Percentiles rank a stretch among this genome's conserved stretches.
These are phyloP conservation scores for Tolypocladium cylindrosporum DNA, from an alignment of 2,329 filamentous ascomycete genomes.

Conservation along the genomic window DNA sequence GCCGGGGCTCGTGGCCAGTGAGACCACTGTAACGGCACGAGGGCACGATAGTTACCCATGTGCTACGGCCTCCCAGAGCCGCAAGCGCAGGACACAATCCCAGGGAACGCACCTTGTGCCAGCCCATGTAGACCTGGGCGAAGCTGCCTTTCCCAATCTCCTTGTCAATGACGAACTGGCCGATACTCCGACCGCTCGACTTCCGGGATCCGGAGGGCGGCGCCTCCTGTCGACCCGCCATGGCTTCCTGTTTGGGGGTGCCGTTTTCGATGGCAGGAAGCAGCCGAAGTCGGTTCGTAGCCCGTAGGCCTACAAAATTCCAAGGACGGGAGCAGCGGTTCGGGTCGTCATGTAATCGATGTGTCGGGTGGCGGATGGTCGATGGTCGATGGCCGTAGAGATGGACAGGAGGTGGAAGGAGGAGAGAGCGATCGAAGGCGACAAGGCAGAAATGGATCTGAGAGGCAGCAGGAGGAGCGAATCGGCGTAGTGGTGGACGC, in stretches of 20 bases:
- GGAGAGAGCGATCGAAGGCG: background rate
- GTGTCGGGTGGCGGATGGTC: background rate
- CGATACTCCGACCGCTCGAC: slow-evolving; percentile 36
- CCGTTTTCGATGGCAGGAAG: slow-evolving; percentile 21
- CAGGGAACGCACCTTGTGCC: slow-evolving; percentile 55
- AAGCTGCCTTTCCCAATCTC: slow-evolving; percentile 98
- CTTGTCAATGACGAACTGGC: slow-evolving; percentile 71
- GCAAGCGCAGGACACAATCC: background rate
- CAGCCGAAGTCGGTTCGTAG: slow-evolving; percentile 17
- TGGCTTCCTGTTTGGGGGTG: slow-evolving; percentile 21
- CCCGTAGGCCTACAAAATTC: slow-evolving; percentile 26
- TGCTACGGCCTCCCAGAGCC: background rate
- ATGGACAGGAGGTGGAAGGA: background rate
- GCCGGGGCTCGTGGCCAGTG: background rate
- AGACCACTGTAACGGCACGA: background rate
- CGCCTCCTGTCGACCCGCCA: slow-evolving; percentile 28
- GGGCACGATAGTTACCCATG: background rate
- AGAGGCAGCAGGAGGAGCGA: slow-evolving; percentile 4
- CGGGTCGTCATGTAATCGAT: slow-evolving; percentile 31
- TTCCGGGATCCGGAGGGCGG: slow-evolving; percentile 24
- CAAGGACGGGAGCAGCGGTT: slow-evolving; percentile 21
- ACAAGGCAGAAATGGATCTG: slow-evolving; percentile 9
- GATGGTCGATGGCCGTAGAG: background rate
- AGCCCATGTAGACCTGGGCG: slow-evolving; percentile 84
- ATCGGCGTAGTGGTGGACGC: slow-evolving; percentile 9